Conservation (phyloP, 2,329 filamentous ascomycete species). For the Cladophialophora immunda region DNA sequence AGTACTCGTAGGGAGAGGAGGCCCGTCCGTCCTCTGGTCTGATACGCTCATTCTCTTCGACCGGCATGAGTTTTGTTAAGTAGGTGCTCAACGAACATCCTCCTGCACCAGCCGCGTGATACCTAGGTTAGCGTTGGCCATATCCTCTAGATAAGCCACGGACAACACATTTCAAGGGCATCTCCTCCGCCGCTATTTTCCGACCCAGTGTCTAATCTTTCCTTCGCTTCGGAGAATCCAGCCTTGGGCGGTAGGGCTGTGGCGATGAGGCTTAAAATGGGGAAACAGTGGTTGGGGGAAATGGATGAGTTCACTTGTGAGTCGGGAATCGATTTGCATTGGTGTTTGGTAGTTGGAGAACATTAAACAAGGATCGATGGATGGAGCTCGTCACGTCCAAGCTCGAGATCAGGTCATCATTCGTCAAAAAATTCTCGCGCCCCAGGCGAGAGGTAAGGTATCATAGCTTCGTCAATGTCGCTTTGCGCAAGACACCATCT, state of each 20-base stretch:
- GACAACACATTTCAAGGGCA: conserved; percentile 5
- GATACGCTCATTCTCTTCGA: conserved; percentile 16
- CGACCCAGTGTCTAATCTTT: conserved; percentile 12
- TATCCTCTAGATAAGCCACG: conserved; percentile 20
- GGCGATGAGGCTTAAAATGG: conserved; percentile 9
- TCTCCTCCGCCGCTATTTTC: conserved; percentile 22
- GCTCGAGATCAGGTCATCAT: conserved; percentile 39
- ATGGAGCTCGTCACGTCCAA: conserved; percentile 33
- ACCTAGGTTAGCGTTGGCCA: background rate
- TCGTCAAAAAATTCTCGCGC: conserved; percentile 38
- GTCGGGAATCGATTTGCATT: conserved; percentile 15
- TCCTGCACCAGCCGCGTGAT: conserved; percentile 8
- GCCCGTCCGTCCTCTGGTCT: conserved; percentile 28
- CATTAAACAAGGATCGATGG: conserved; percentile 35
- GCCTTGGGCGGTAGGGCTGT: conserved; percentile 5
- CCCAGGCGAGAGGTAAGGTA: conserved; percentile 39
- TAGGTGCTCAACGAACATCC: conserved; percentile 18
- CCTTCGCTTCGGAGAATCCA: conserved; percentile 17
- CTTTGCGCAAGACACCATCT: conserved; percentile 41
- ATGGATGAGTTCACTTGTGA: background rate
- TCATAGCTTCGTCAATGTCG: conserved; percentile 41
- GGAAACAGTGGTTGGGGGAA: conserved; percentile 3
- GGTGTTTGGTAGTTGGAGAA: conserved; percentile 21
- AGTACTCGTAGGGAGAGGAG: conserved; percentile 27
- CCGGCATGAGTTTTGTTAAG: conserved; percentile 12